Evolutionary conservation across 371 early-diverging fungal genomes (phyloP).

Genomic region (Phascolomyces articulosus): DNA sequence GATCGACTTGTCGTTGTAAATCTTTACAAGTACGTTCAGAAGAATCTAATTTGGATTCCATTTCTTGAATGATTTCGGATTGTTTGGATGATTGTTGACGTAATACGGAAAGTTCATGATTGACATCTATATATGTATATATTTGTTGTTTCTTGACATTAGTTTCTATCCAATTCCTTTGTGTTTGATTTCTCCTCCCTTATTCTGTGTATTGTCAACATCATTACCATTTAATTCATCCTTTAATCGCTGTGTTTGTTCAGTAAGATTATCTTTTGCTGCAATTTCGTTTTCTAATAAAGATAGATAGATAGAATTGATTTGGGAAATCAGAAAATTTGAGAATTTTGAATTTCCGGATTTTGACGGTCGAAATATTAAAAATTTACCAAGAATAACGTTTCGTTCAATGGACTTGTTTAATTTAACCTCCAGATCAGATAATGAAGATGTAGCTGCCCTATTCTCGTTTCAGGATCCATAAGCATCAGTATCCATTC

Average conservation of each 20-base stretch:
- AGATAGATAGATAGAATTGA: too few species aligned
- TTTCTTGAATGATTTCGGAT: conserved; percentile 32
- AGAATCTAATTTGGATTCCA: conserved; percentile 41
- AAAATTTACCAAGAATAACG: conserved; percentile 52
- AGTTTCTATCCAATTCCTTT: too few species aligned
- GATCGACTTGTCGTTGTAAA: conserved; percentile 15
- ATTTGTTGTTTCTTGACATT: background rate
- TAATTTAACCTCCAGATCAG: conserved; percentile 72
- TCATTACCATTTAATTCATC: conserved; percentile 72
- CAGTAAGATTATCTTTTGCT: conserved; percentile 67
- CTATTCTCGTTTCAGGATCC: too few species aligned
- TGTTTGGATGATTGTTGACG: conserved; percentile 49
- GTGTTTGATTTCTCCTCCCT: background rate
- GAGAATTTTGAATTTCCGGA: too few species aligned
- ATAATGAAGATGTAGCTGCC: conserved; percentile 71
- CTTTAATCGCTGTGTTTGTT: conserved; percentile 78
- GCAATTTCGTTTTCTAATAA: conserved; percentile 62
- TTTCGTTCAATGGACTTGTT: conserved; percentile 74
- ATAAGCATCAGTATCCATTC: too few species aligned
- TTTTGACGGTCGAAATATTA: too few species aligned
- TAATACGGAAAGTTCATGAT: conserved; percentile 60
- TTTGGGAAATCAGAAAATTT: too few species aligned
- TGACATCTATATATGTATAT: conserved; percentile 41
- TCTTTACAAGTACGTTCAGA: conserved; percentile 29
- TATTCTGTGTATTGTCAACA: background rate